These are phyloP conservation scores for Leccinum imitatum DNA, from an alignment of 768 basidiomycete genomes.

Conservation along the genomic window DNA sequence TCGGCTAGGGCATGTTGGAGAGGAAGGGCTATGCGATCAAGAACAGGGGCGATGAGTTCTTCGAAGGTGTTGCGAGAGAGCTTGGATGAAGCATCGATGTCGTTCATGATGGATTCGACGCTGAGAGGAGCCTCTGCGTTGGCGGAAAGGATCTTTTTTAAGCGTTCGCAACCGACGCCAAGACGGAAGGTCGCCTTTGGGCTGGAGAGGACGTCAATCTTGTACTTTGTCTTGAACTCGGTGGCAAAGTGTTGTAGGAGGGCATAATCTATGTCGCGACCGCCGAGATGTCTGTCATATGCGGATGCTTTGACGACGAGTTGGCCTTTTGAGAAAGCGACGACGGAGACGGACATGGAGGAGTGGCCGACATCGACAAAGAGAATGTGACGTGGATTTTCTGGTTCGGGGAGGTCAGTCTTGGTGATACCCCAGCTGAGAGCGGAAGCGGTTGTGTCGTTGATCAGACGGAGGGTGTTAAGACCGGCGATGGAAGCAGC, in stretches of 20 bases:
- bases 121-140: constrained; percentile 86
- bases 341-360: constrained; percentile 79
- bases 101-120: constrained; percentile 96
- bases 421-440: constrained; percentile 99
- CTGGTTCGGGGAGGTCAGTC: constrained; percentile 86
- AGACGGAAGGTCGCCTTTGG: constrained; percentile 95
- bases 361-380: constrained; percentile 98
- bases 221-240: constrained; percentile 97
- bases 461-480: constrained; percentile 92
- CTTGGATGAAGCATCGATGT: constrained; percentile 87
- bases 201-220: constrained; percentile 89
- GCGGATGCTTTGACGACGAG: constrained; percentile 84
- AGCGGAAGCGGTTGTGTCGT: constrained; percentile 94
- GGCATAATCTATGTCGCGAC: constrained; percentile 93
- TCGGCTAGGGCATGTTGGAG: constrained; percentile 77
- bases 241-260: constrained; percentile 85
- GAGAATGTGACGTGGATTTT: constrained; percentile 80
- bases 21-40: constrained; percentile 74
- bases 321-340: constrained; percentile 93
- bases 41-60: constrained; percentile 66
- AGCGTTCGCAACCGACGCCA: constrained; percentile 80
- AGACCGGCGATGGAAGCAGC: constrained; percentile 88
- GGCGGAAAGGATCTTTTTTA: constrained; percentile 96
- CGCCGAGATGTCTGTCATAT: constrained; percentile 92
- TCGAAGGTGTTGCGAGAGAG: constrained; percentile 85